Evolutionary conservation across 139 green algal genomes (phyloP).

Genomic region (Marvania coccoides): DNA sequence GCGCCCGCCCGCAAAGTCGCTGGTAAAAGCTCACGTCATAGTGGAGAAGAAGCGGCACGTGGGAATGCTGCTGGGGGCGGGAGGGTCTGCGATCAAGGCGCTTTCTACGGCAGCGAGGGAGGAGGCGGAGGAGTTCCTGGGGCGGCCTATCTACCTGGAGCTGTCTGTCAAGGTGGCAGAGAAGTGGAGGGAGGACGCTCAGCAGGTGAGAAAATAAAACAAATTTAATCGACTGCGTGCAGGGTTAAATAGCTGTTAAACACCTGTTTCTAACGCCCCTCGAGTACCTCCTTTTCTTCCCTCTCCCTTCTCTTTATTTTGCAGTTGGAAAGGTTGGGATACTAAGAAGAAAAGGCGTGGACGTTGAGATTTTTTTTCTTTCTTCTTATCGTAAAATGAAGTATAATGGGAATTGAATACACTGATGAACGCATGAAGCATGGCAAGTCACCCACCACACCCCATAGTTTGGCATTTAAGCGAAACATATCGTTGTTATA

Average conservation of each 20-base stretch:
- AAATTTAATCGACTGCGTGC: too few species aligned
- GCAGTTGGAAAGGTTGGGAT: constrained; percentile 3
- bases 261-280: too few species aligned
- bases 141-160: constrained; percentile 64
- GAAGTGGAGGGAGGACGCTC: constrained; percentile 38
- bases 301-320: too few species aligned
- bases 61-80: constrained; percentile 76
- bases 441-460: too few species aligned
- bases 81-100: constrained; percentile 51
- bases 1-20: background rate
- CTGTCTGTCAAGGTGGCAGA: constrained; percentile 63
- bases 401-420: background rate
- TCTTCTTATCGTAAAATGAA: background rate
- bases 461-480: too few species aligned
- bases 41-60: constrained; percentile 61
- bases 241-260: too few species aligned
- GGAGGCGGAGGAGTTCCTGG: constrained; percentile 81
- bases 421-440: too few species aligned
- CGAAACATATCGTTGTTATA: too few species aligned
- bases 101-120: constrained; percentile 46
- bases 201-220: too few species aligned
- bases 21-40: constrained; percentile 28
- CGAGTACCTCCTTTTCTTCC: too few species aligned
- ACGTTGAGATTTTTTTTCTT: background rate
- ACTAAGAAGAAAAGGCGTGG: constrained; percentile 1